Evolutionary conservation across 163 green algal genomes (phyloP).

Genomic region (Chlamydomonas reinhardtii): DNA sequence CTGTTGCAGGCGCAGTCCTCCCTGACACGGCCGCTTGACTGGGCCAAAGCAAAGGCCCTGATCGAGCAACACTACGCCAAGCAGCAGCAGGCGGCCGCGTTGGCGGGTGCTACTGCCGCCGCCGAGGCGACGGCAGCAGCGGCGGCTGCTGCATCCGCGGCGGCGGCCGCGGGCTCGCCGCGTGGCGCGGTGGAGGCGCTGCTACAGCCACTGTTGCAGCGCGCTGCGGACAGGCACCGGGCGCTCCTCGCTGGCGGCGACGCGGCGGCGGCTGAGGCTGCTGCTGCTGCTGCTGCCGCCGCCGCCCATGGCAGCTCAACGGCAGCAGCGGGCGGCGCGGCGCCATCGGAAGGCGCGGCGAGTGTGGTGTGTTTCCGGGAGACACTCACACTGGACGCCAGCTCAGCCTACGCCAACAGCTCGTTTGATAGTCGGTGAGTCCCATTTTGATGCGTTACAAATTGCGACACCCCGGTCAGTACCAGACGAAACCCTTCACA

Average conservation of each 20-base stretch:
- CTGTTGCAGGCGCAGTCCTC: not conserved
- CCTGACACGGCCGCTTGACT: not conserved
- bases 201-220: conserved; percentile 6
- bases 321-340: too few relatives aligned
- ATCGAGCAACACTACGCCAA: not conserved
- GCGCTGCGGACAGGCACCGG: not conserved
- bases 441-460: too few relatives aligned
- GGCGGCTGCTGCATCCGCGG: not conserved
- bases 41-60: not conserved
- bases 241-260: not conserved
- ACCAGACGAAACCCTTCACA: too few relatives aligned
- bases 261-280: not conserved
- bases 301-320: too few relatives aligned
- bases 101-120: not conserved
- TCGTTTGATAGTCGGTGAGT: conserved; percentile 9
- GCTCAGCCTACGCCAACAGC: conserved; percentile 6
- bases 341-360: not conserved
- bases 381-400: conserved; percentile 36
- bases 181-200: not conserved
- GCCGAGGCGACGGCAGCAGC: not conserved
- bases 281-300: not conserved
- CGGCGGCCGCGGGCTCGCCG: not conserved
- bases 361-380: conserved; percentile 34
- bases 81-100: not conserved
- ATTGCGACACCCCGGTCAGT: too few relatives aligned